Conservation (phyloP, 2,329 filamentous ascomycete genomes). For the Pseudocercospora fijiensis region DNA sequence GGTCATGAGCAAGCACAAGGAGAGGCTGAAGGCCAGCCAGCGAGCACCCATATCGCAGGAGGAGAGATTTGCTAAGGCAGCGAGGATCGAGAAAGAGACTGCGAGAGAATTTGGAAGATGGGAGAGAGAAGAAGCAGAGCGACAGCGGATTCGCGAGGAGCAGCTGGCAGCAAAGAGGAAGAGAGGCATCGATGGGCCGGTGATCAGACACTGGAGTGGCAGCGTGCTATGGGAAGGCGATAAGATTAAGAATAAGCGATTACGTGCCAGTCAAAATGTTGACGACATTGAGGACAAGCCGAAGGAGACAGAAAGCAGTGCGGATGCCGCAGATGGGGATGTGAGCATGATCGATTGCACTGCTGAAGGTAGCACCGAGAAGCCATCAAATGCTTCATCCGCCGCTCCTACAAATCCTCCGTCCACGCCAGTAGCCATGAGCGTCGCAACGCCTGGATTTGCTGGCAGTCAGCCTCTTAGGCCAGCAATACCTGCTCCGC, state of each 20-base stretch:
- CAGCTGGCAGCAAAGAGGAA: conserved; percentile 86
- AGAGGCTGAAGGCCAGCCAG: conserved; percentile 65
- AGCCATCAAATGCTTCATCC: conserved; percentile 11
- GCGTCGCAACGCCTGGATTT: conserved; percentile 18
- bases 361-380: conserved; percentile 6
- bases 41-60: conserved; percentile 83
- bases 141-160: conserved; percentile 77
- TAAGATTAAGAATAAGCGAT: conserved; percentile 60
- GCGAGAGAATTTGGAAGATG: conserved; percentile 83
- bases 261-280: conserved; percentile 36
- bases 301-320: conserved; percentile 18
- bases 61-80: conserved; percentile 55
- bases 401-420: conserved; percentile 8
- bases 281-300: conserved; percentile 31
- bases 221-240: conserved; percentile 77
- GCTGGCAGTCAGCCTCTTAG: conserved; percentile 15
- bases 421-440: background rate
- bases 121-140: conserved; percentile 88
- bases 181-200: conserved; percentile 80
- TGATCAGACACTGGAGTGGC: conserved; percentile 93
- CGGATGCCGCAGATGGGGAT: conserved; percentile 58
- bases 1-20: conserved; percentile 61
- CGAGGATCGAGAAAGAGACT: conserved; percentile 74
- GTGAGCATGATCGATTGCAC: conserved; percentile 4
- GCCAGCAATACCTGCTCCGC: conserved; percentile 2